phyloP scores from a whole-genome alignment of 2,329 filamentous ascomycete genomes.

The Sclerotinia sclerotiorum region DNA sequence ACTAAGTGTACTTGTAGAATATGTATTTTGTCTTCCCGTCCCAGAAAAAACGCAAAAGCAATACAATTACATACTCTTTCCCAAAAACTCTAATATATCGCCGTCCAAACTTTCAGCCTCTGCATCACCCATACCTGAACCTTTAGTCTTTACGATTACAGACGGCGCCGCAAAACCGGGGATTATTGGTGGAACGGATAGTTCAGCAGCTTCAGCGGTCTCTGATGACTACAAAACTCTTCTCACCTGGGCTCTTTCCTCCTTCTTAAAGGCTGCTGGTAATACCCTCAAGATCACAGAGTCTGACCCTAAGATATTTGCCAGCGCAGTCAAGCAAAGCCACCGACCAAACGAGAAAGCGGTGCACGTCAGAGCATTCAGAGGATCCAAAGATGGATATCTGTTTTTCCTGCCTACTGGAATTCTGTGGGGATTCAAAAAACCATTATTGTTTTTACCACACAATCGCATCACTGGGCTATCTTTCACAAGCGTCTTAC shows the following conservation, averaged over 20 bases:
- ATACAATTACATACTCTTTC: constrained; percentile 65
- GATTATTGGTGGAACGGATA: constrained; percentile 52
- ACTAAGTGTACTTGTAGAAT: constrained; percentile 47
- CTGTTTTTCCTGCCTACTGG: constrained; percentile 66
- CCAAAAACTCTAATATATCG: constrained; percentile 52
- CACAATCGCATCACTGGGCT: constrained; percentile 60
- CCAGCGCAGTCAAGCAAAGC: constrained; percentile 55
- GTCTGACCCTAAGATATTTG: constrained; percentile 57
- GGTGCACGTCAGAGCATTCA: constrained; percentile 64
- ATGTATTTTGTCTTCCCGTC: constrained; percentile 62
- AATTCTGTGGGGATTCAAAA: constrained; percentile 70
- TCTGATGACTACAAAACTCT: constrained; percentile 59
- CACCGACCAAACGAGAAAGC: constrained; percentile 61
- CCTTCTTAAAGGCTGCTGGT: constrained; percentile 51
- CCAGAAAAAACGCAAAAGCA: constrained; percentile 66
- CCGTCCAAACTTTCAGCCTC: constrained; percentile 48
- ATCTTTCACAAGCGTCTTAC: constrained; percentile 67
- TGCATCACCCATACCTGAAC: constrained; percentile 47
- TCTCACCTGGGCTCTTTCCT: constrained; percentile 60
- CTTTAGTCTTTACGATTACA: constrained; percentile 64
- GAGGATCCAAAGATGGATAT: constrained; percentile 67
- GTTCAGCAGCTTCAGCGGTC: constrained; percentile 51
- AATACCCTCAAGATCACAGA: constrained; percentile 51
- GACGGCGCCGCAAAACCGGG: constrained; percentile 61
- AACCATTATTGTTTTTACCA: constrained; percentile 64